Base-by-base conservation (phyloP, 805 yeast genomes). In the Candida koratica region DNA sequence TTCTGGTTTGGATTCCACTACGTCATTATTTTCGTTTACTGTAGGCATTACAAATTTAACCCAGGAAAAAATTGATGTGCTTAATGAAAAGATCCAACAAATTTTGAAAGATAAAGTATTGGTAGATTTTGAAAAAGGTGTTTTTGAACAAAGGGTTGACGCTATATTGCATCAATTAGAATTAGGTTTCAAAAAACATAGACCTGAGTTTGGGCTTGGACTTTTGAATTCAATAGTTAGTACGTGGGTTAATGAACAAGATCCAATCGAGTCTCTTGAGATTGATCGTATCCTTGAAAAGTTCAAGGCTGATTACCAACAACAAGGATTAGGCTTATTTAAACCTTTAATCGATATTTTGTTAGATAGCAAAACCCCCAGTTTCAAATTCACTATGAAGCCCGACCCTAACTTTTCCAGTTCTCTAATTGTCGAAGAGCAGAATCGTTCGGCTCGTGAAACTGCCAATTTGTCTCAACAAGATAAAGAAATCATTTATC, bases 131-230 rank as follows among this genome's bases (percentile, higher is more conserved):
- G 39, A 44, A 7, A 42, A 52, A n/a, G 44, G 46, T 4, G 38
- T 46, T 8, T 64, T 50, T 44, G 48, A 55, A 25, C 60, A 56
- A 17, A 49, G 86, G 49, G 73, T 93, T n/a, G 81, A 84, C 37
- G 97, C 95, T 0, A 75, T 90, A 33, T 68, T 93, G 25, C 94
- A 88, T 57, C 97, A 89, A 55, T 61, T 88, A 23, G 98, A 93
- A 56, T 61, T 93, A 19, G 61, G 78, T 23, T 81, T 86, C 55
- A 86, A 86, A 48, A 89, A 87, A 47, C 94, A 88, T 44, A 88
- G 82, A 47, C 81, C 97, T 0, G 84, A 85, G 42, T 93, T 87
- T 64, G 98, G 98, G 8, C 64, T 93, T 66, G 79, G 79, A 24
- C 55, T 90, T 31, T 65, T 90, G 22, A 77, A 77, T 53, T 72